These are phyloP conservation scores for Puccinia polysora DNA, from an alignment of 1,284 basidiomycete genomes.

Conservation along the genomic window DNA sequence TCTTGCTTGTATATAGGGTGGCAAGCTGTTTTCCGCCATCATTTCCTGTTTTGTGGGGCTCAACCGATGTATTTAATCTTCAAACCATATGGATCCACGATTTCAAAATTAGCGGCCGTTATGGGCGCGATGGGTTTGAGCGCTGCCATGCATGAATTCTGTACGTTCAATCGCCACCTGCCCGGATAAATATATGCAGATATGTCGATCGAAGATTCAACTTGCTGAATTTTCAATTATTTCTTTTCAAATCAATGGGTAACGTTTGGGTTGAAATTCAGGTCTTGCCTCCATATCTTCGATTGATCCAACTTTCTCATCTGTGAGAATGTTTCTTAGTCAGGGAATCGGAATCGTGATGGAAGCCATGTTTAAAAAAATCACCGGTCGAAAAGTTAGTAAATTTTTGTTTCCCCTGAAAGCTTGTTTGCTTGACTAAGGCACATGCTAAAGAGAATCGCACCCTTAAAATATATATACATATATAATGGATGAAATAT, in stretches of 20 bases:
- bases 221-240: no score
- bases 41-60: conserved; percentile 41
- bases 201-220: no score
- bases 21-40: conserved; percentile 40
- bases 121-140: conserved; percentile 39
- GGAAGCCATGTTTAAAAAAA: conserved; percentile 23
- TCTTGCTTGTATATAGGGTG: conserved; percentile 13
- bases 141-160: conserved; percentile 38
- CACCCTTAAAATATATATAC: no score
- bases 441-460: no score
- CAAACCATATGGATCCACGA: conserved; percentile 8
- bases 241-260: no score
- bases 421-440: background rate
- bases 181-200: no score
- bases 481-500: no score
- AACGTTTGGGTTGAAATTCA: background rate
- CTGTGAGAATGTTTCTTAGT: conserved; percentile 29
- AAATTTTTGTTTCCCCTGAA: background rate
- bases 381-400: conserved; percentile 37
- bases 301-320: conserved; percentile 33
- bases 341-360: conserved; percentile 23
- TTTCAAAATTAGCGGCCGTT: conserved; percentile 1
- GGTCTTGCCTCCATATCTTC: conserved; percentile 11
- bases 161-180: background rate
- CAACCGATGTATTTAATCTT: conserved; percentile 22